Percentiles rank a stretch among this genome's conserved stretches.
Conservation (phyloP, 2,329 filamentous ascomycete genomes). For the Chaetomium globosum region DNA sequence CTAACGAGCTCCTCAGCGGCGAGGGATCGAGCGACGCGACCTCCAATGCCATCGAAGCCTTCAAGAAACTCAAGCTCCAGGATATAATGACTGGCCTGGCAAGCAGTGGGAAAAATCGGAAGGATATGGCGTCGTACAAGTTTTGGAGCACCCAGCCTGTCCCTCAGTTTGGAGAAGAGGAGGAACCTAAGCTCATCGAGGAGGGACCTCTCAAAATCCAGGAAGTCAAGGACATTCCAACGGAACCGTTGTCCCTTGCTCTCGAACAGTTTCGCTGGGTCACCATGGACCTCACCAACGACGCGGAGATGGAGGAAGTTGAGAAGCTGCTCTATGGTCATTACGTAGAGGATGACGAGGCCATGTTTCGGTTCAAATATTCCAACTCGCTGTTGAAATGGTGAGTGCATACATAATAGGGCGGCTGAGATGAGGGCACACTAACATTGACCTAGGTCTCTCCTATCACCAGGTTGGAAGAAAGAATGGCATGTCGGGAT, state of each 20-base stretch:
- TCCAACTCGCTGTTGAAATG: slow-evolving; percentile 86
- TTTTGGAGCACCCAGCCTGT: slow-evolving; percentile 99
- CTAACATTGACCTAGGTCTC: slow-evolving; percentile 62
- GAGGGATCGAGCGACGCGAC: slow-evolving; percentile 37
- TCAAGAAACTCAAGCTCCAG: slow-evolving; percentile 67
- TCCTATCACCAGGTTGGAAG: slow-evolving; percentile 92
- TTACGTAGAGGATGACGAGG: slow-evolving; percentile 96
- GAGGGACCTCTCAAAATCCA: slow-evolving; percentile 86
- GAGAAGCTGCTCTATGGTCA: slow-evolving; percentile 90
- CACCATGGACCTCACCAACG: slow-evolving; percentile 79
- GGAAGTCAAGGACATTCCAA: slow-evolving; percentile 75
- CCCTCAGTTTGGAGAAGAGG: slow-evolving; percentile 73
- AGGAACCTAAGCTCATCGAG: slow-evolving; percentile 54
- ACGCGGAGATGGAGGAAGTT: slow-evolving; percentile 81
- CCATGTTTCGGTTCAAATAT: slow-evolving; percentile 98
- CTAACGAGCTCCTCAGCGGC: slow-evolving; percentile 55
- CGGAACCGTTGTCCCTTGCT: slow-evolving; percentile 69
- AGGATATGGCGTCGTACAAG: slow-evolving; percentile 96
- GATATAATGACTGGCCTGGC: slow-evolving; percentile 76
- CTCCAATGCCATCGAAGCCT: slow-evolving; percentile 53
- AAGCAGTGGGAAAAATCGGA: slow-evolving; percentile 80
- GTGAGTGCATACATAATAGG: slow-evolving; percentile 51
- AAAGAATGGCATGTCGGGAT: slow-evolving; percentile 96
- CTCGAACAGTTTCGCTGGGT: slow-evolving; percentile 92
- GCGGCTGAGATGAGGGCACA: background rate